These are phyloP conservation scores for Coriolopsis trogii DNA, from an alignment of 1,284 basidiomycete genomes.

Conservation along the genomic window DNA sequence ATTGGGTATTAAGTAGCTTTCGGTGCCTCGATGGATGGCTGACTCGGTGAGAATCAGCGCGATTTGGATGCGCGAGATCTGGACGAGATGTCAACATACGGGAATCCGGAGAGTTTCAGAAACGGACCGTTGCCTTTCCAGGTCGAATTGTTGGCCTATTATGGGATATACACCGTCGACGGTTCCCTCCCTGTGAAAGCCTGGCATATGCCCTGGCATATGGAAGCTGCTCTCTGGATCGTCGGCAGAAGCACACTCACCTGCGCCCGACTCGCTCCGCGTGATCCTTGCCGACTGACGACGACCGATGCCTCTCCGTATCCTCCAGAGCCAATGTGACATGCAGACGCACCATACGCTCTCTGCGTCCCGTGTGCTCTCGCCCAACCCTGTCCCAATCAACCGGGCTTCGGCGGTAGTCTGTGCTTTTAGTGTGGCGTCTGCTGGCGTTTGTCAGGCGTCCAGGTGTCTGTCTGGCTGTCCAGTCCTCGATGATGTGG, in stretches of 20 bases:
- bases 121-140: conserved; percentile 20
- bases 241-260: conserved; percentile 27
- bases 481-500: conserved; percentile 5
- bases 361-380: not conserved
- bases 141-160: conserved; percentile 19
- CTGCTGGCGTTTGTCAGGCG: conserved; percentile 20
- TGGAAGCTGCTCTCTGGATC: conserved; percentile 23
- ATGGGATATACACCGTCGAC: conserved; percentile 21
- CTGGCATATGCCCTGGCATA: conserved; percentile 15
- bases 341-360: conserved; percentile 7
- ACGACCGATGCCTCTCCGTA: conserved; percentile 12
- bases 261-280: conserved; percentile 16
- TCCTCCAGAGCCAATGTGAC: conserved; percentile 12
- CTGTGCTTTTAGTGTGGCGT: conserved; percentile 10
- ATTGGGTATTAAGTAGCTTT: conserved; percentile 24
- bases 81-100: conserved; percentile 18
- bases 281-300: conserved; percentile 16
- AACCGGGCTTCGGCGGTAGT: not conserved
- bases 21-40: conserved; percentile 24
- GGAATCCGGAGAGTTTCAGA: conserved; percentile 25
- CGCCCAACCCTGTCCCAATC: conserved; percentile 11
- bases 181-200: conserved; percentile 16
- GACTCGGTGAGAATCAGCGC: conserved; percentile 26
- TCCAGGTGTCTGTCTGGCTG: conserved; percentile 5
- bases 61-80: conserved; percentile 23